phyloP scores from a whole-genome alignment of 2,329 filamentous ascomycete species.

The Botrytis hyacinthi region DNA sequence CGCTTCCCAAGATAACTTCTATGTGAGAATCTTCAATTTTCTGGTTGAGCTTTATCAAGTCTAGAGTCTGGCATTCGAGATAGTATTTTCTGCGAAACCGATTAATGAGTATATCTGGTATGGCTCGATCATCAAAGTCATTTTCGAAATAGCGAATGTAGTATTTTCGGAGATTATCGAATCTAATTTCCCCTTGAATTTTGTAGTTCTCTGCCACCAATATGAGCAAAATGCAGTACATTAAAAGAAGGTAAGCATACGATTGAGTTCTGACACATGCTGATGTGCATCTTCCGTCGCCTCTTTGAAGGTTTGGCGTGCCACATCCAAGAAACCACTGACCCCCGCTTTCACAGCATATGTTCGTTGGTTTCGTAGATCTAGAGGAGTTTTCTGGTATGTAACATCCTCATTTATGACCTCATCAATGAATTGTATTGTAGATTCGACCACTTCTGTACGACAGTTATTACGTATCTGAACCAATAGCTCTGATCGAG shows the following conservation, averaged over 20 bases:
- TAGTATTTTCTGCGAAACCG: conserved; percentile 66
- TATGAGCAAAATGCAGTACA: not conserved
- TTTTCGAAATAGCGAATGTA: conserved; percentile 65
- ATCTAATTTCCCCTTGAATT: conserved; percentile 66
- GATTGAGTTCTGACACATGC: conserved; percentile 65
- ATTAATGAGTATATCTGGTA: conserved; percentile 77
- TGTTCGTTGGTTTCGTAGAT: conserved; percentile 83
- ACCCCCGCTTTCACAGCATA: conserved; percentile 87
- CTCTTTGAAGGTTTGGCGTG: conserved; percentile 86
- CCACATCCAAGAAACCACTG: conserved; percentile 83
- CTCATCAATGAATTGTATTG: conserved; percentile 63
- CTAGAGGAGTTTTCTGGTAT: conserved; percentile 75
- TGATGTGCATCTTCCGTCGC: conserved; percentile 74
- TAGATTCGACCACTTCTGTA: conserved; percentile 57
- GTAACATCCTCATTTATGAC: conserved; percentile 79
- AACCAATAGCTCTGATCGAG: conserved; percentile 61
- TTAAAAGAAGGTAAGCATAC: conserved; percentile 43
- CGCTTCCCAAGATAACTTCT: conserved; percentile 80
- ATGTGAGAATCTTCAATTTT: conserved; percentile 78
- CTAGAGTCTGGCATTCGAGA: conserved; percentile 84
- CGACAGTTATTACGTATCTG: conserved; percentile 70
- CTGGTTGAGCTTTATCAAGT: conserved; percentile 76
- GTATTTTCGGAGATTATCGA: conserved; percentile 74
- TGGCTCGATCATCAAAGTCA: conserved; percentile 58
- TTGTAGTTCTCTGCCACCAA: conserved; percentile 43